These are phyloP conservation scores for Diplosphaera chodatii DNA, from an alignment of 139 green algal species.

Conservation along the genomic window DNA sequence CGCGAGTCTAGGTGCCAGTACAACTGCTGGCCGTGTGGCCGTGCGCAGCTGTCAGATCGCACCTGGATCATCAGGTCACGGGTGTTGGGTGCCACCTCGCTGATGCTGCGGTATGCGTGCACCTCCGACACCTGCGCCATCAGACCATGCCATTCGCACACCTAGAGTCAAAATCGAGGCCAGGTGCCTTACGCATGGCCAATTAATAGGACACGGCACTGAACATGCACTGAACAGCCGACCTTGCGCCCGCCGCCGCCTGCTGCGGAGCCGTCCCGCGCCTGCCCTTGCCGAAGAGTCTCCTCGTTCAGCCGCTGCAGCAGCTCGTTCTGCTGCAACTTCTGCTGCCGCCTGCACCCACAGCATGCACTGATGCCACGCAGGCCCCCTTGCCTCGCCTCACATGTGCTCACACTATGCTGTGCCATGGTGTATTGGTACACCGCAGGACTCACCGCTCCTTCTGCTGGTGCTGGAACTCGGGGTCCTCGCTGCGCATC, in stretches of 20 bases:
- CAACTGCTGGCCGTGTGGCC: no score
- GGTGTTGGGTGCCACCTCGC: conserved; percentile 53
- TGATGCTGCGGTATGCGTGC: conserved; percentile 63
- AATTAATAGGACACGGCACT: no score
- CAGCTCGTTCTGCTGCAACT: conserved; percentile 77
- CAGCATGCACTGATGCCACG: not conserved
- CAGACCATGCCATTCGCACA: no score
- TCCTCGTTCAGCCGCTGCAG: conserved; percentile 77
- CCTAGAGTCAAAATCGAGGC: no score
- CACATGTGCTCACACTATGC: not conserved
- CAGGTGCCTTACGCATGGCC: no score
- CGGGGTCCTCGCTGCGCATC: conserved; percentile 67
- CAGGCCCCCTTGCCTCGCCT: no score
- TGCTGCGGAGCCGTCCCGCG: conserved; percentile 15
- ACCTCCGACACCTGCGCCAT: conserved; percentile 58
- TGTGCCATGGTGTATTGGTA: not conserved
- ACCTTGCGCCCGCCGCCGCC: conserved; percentile 21
- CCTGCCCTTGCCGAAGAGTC: conserved; percentile 49
- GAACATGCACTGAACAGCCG: no score
- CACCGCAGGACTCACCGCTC: conserved; percentile 34
- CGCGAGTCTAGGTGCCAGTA: no score
- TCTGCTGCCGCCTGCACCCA: conserved; percentile 45
- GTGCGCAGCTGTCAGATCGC: no score
- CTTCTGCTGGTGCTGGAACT: conserved; percentile 64
- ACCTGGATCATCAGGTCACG: conserved; percentile 68